Evolutionary conservation across 805 yeast genomes (phyloP), one percentile per base, ranked within the genome.

Genomic region (Wickerhamiella australiensis): DNA sequence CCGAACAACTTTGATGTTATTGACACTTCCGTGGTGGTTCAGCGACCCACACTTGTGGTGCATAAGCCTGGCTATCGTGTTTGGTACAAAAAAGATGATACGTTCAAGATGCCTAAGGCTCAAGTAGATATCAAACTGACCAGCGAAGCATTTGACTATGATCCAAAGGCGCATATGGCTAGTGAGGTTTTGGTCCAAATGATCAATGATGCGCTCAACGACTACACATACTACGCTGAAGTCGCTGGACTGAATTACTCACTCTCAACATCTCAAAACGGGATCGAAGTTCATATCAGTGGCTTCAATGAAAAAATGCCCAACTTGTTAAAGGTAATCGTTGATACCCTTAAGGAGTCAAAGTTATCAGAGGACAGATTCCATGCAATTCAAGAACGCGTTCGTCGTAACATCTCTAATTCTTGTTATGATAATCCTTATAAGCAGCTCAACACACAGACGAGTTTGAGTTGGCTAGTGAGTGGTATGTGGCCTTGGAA

Each of bases 31-130:
- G 58, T 68, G 42, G 71, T 70, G 25, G 49, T 46, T 29, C 49
- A 46, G 23, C 76, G 75, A 53, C 96, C 96, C 1, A 68, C 69
- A 33, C 68, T 86, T 37, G 66, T 92, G 50, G 66, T 73, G 42
- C 65, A 72, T 12, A 70, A 70, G 44, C 50, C 48, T 9, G 56
- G 53, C 13, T 53, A 53, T 7, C 40, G 53, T 17, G 65, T 72
- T 35, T 90, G 97, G 97, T 85, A 71, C 64, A 90, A 90, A 63
- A 82, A 82, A 57, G 95, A 90, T 67, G 95, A 90, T 56, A 78
- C 80, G 46, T 84, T 90, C 61, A 78, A 82, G 70, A 83, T 85
- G 15, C 98, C 97, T 46, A 84, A 88, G 66, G 92, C 92, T 0
- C 71, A 76, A 45, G 76, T 87, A 26, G 75, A 76, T 36, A 62